A percentile compares a stretch with the other conserved stretches of the same genome.
Conservation (phyloP, 1,284 basidiomycete genomes). For the Leccinum insolens region DNA sequence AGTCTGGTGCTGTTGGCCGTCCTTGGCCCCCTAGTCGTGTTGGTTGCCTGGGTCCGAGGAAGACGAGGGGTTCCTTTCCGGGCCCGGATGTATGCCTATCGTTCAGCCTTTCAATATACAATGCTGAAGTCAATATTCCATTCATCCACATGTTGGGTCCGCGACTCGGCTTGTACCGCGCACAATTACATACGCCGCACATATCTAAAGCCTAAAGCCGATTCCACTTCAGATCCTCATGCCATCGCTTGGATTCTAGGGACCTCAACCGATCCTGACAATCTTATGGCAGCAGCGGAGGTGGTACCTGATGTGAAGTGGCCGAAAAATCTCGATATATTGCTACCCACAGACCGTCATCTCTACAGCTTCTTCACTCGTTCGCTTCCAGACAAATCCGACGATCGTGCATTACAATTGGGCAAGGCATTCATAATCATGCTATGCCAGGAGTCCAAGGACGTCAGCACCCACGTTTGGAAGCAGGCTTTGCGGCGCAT, state of each 20-base stretch:
- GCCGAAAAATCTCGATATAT: conserved; percentile 12
- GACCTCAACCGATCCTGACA: conserved; percentile 17
- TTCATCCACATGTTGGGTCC: not conserved
- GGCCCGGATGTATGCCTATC: not conserved
- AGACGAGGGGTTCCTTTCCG: not conserved
- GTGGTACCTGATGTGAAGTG: conserved; percentile 14
- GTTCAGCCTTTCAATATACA: not conserved
- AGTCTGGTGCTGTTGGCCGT: not conserved
- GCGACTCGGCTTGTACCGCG: conserved; percentile 1
- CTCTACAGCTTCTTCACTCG: not conserved
- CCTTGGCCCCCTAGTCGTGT: conserved; percentile 1
- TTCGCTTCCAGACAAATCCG: too few relatives aligned
- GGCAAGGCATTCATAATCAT: too few relatives aligned
- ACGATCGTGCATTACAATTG: too few relatives aligned
- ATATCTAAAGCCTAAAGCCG: conserved; percentile 1
- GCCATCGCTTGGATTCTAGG: conserved; percentile 17
- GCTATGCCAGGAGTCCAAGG: too few relatives aligned
- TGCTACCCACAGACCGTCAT: conserved; percentile 6
- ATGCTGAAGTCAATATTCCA: not conserved
- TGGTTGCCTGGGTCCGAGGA: not conserved
- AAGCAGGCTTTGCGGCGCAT: too few relatives aligned
- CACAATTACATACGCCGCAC: not conserved
- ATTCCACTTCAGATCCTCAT: conserved; percentile 1
- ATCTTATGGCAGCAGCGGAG: conserved; percentile 14
- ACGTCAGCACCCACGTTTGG: too few relatives aligned